Evolutionary conservation across 495 filamentous ascomycete genomes (phyloP).

Genomic region (Xylaria scruposa): DNA sequence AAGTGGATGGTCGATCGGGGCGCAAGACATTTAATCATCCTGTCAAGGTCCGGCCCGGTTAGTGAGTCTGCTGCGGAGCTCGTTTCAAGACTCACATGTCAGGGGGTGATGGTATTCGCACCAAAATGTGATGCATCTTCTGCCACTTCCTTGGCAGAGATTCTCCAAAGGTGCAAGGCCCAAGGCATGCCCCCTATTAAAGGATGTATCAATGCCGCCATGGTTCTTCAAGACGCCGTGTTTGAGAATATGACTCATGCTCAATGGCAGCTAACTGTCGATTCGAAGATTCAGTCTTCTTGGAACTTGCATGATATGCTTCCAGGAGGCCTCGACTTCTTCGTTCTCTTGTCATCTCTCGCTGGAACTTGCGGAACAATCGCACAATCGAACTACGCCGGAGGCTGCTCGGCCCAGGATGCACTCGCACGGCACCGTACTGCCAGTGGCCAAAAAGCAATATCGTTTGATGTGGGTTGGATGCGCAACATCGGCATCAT

Average conservation of each 20-base stretch:
- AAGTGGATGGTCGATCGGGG: slow-evolving; percentile 61
- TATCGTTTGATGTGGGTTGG: slow-evolving; percentile 40
- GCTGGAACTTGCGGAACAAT: slow-evolving; percentile 57
- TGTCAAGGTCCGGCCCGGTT: slow-evolving; percentile 55
- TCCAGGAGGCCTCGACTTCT: slow-evolving; percentile 59
- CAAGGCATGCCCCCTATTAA: slow-evolving; percentile 54
- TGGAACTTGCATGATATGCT: slow-evolving; percentile 56
- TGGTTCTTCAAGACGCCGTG: slow-evolving; percentile 58
- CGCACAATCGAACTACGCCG: slow-evolving; percentile 64
- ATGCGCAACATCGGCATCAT: slow-evolving; percentile 2
- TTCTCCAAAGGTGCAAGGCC: slow-evolving; percentile 35
- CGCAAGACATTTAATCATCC: slow-evolving; percentile 58
- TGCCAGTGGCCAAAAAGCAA: slow-evolving; percentile 43
- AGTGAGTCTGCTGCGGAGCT: slow-evolving; percentile 30
- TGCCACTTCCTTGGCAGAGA: slow-evolving; percentile 11
- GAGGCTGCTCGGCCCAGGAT: slow-evolving; percentile 64
- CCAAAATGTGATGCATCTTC: slow-evolving; percentile 50
- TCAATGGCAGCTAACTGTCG: slow-evolving; percentile 46
- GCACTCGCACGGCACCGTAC: slow-evolving; percentile 50
- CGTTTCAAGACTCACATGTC: slow-evolving; percentile 32
- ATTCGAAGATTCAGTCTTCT: slow-evolving; percentile 53
- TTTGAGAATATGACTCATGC: slow-evolving; percentile 57
- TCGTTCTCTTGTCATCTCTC: slow-evolving; percentile 62
- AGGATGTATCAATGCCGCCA: slow-evolving; percentile 58
- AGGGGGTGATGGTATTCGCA: slow-evolving; percentile 39